phyloP scores from a whole-genome alignment of 2,329 filamentous ascomycete species.

The Fusarium solani-melongenae region DNA sequence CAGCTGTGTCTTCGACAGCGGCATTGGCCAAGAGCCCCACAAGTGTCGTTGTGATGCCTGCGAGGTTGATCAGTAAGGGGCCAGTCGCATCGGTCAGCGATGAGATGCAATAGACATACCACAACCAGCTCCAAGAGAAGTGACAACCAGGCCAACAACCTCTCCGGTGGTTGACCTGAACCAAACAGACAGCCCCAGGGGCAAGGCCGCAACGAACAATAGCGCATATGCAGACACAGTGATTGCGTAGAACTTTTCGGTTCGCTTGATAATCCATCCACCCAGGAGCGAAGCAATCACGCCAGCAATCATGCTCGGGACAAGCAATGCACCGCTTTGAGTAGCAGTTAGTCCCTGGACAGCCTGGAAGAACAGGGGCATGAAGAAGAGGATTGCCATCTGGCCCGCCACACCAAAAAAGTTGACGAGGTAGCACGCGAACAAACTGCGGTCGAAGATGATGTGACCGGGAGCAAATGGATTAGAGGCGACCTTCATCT shows the following conservation, averaged over 20 bases:
- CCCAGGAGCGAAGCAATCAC: conserved; percentile 73
- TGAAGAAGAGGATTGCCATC: conserved; percentile 72
- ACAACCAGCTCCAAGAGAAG: conserved; percentile 53
- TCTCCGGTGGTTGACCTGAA: conserved; percentile 62
- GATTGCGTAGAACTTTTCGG: conserved; percentile 77
- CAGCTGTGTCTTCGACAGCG: conserved; percentile 73
- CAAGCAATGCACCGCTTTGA: conserved; percentile 70
- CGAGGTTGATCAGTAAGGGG: conserved; percentile 2
- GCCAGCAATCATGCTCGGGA: conserved; percentile 72
- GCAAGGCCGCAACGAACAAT: conserved; percentile 64
- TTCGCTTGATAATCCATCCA: conserved; percentile 75
- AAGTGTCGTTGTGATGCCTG: conserved; percentile 77
- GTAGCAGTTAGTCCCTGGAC: conserved; percentile 73
- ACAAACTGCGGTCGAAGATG: conserved; percentile 73
- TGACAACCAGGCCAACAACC: conserved; percentile 66
- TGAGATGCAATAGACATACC: conserved; percentile 40
- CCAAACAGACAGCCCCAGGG: conserved; percentile 65
- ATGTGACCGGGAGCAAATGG: conserved; percentile 82
- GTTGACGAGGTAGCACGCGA: conserved; percentile 77
- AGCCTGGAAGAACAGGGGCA: conserved; percentile 84
- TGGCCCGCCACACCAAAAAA: conserved; percentile 75
- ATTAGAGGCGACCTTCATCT: conserved; percentile 73
- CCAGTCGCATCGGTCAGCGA: background rate
- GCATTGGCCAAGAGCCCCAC: conserved; percentile 79
- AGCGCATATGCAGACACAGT: conserved; percentile 67